Percentiles rank a stretch among this genome's conserved stretches.
These are phyloP conservation scores for Xylaria sp. DNA, from an alignment of 2,329 filamentous ascomycete species.

Conservation along the genomic window DNA sequence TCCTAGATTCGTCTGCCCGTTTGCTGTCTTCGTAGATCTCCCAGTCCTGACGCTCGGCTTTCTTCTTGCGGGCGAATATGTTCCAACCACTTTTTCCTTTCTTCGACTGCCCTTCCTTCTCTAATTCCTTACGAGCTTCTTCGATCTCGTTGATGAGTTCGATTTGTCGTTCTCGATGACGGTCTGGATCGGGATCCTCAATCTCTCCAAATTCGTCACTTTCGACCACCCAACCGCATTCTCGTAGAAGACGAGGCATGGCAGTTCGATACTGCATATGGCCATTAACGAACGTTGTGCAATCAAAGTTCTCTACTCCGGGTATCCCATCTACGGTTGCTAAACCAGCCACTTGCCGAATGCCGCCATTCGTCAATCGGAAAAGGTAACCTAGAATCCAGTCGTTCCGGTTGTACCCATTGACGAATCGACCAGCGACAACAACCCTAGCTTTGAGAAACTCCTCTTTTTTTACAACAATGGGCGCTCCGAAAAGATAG, in stretches of 20 bases:
- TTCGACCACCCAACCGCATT: conserved; percentile 89
- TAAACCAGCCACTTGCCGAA: conserved; percentile 85
- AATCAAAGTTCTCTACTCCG: conserved; percentile 86
- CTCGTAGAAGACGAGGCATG: conserved; percentile 85
- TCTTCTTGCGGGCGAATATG: conserved; percentile 84
- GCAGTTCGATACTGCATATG: conserved; percentile 96
- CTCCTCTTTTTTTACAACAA: conserved; percentile 91
- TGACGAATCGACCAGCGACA: conserved; percentile 90
- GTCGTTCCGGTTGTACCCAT: conserved; percentile 91
- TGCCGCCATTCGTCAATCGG: conserved; percentile 89
- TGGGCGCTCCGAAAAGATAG: conserved; percentile 89
- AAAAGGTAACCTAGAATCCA: conserved; percentile 98
- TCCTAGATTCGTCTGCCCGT: conserved; percentile 34
- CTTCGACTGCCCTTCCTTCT: conserved; percentile 74
- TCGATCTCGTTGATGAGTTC: conserved; percentile 97
- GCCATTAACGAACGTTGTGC: conserved; percentile 82
- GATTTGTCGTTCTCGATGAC: conserved; percentile 83
- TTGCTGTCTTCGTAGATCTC: conserved; percentile 85
- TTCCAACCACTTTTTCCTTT: conserved; percentile 57
- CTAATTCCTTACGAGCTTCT: conserved; percentile 85
- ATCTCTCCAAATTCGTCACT: conserved; percentile 96
- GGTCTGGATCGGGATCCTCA: conserved; percentile 94
- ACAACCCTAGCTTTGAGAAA: conserved; percentile 81
- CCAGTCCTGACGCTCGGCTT: conserved; percentile 83
- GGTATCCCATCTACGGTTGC: conserved; percentile 76